A percentile compares a stretch with the other conserved stretches of the same genome.
These are phyloP conservation scores for Hypoxylon subgilvum DNA, from an alignment of 495 filamentous ascomycete species.

Conservation along the genomic window DNA sequence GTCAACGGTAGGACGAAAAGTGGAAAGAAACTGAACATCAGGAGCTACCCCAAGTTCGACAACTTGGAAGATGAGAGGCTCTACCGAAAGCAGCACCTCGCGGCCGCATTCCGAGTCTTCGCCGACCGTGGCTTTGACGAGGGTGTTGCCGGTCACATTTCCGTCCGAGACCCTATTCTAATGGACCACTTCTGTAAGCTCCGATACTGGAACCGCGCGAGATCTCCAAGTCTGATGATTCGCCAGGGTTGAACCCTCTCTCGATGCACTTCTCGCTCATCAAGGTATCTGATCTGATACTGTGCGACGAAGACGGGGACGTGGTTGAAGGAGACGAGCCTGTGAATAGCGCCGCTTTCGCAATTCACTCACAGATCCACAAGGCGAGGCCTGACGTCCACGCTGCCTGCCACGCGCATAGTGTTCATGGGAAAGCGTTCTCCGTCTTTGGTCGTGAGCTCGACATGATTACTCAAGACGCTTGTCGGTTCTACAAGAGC, in stretches of 20 bases:
- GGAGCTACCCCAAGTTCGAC: constrained; percentile 64
- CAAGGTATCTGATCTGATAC: constrained; percentile 57
- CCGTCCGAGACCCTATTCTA: constrained; percentile 53
- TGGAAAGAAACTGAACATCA: constrained; percentile 54
- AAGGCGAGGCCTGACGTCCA: constrained; percentile 57
- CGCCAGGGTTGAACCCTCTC: constrained; percentile 56
- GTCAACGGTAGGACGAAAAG: constrained; percentile 45
- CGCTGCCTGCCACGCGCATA: constrained; percentile 59
- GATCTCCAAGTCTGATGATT: neutral
- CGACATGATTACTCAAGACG: constrained; percentile 56
- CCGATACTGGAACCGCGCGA: neutral
- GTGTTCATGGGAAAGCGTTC: constrained; percentile 57
- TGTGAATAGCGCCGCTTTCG: constrained; percentile 66
- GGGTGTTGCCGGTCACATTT: constrained; percentile 68
- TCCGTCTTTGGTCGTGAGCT: constrained; percentile 55
- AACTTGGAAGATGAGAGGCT: constrained; percentile 65
- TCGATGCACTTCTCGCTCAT: constrained; percentile 64
- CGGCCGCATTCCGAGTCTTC: constrained; percentile 74
- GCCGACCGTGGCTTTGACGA: constrained; percentile 73
- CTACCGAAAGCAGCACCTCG: constrained; percentile 74
- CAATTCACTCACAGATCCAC: constrained; percentile 62
- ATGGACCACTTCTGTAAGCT: constrained; percentile 55
- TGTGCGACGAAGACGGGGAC: constrained; percentile 59
- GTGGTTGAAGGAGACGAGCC: constrained; percentile 56
- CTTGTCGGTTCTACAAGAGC: constrained; percentile 62